These are phyloP conservation scores for Ganoderma boninense DNA, from an alignment of 1,284 basidiomycete genomes.

Conservation along the genomic window DNA sequence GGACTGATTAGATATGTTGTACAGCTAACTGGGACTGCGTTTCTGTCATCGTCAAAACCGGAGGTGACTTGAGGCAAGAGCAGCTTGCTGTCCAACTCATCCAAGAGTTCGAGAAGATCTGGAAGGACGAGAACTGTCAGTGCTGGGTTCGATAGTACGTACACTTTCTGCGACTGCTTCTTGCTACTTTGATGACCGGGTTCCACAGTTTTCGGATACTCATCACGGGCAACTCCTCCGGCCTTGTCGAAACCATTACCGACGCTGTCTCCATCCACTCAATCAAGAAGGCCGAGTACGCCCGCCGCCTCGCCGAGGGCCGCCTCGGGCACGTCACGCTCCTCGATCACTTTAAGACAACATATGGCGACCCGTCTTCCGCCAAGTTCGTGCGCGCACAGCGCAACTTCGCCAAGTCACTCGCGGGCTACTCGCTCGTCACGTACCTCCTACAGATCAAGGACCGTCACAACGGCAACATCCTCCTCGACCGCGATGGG, in stretches of 20 bases:
- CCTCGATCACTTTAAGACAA: conserved; percentile 91
- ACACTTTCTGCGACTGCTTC: neutral
- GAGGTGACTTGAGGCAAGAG: conserved; percentile 96
- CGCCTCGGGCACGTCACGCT: conserved; percentile 86
- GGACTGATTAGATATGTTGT: conserved; percentile 4
- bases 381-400: conserved; percentile 88
- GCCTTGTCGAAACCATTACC: conserved; percentile 94
- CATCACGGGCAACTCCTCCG: conserved; percentile 93
- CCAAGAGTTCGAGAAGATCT: conserved; percentile 92
- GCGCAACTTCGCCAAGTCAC: conserved; percentile 92
- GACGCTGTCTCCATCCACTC: conserved; percentile 99
- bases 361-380: conserved; percentile 90
- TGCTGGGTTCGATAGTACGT: conserved; percentile 95
- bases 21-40: conserved; percentile 85
- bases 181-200: neutral
- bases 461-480: conserved; percentile 99
- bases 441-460: conserved; percentile 98
- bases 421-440: conserved; percentile 95
- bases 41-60: conserved; percentile 98
- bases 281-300: conserved; percentile 99
- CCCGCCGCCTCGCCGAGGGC: conserved; percentile 83
- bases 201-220: conserved; percentile 73
- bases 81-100: conserved; percentile 97
- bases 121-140: conserved; percentile 90
- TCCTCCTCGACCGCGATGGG: conserved; percentile 94